Conservation (phyloP, 2,329 filamentous ascomycete species). For the Sphaceloma murrayae region DNA sequence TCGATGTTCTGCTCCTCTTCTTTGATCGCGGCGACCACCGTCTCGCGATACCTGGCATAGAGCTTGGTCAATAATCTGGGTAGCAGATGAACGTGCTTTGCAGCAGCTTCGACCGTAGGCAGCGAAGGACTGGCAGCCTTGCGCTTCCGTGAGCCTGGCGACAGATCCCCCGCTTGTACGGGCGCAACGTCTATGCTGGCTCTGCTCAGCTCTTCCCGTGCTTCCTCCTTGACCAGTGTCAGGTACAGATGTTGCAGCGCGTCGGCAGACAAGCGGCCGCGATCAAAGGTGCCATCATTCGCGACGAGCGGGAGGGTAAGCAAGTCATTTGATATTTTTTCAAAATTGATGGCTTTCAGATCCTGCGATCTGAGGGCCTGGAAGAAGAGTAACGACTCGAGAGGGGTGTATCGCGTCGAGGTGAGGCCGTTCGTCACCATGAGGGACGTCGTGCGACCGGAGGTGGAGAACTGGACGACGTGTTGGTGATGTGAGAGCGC, state of each 20-base stretch:
- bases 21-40: constrained; percentile 59
- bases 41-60: constrained; percentile 63
- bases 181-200: constrained; percentile 20
- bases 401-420: constrained; percentile 60
- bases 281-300: constrained; percentile 61
- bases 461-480: constrained; percentile 18
- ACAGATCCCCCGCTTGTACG: constrained; percentile 37
- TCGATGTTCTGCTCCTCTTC: constrained; percentile 63
- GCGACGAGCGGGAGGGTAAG: constrained; percentile 64
- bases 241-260: constrained; percentile 71
- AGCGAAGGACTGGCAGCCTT: constrained; percentile 59
- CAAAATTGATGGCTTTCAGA: constrained; percentile 54
- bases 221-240: constrained; percentile 64
- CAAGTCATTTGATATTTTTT: constrained; percentile 62
- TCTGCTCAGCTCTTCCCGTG: constrained; percentile 32
- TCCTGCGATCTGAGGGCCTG: constrained; percentile 65
- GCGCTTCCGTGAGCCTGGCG: constrained; percentile 55
- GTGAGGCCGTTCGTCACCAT: constrained; percentile 46
- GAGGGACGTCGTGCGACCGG: constrained; percentile 19
- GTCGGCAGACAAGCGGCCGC: constrained; percentile 63
- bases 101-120: constrained; percentile 56
- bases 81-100: constrained; percentile 57
- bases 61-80: constrained; percentile 62
- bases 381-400: constrained; percentile 80
- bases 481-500: constrained; percentile 2